Conservation (phyloP, 2,329 filamentous ascomycete species). For the Aspergillus thermomutatus region DNA sequence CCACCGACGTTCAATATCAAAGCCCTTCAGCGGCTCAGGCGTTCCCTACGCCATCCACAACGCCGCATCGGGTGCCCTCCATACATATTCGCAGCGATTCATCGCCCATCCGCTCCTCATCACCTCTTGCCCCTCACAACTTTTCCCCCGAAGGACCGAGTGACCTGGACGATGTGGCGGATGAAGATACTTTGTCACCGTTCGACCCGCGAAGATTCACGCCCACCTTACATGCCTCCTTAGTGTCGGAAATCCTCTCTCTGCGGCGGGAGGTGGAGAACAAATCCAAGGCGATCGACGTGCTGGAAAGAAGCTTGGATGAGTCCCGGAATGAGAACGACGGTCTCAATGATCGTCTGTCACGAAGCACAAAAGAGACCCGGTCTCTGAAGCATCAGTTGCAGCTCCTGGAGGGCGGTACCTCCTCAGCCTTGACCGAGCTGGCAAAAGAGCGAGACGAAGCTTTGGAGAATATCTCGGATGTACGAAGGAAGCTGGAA, state of each 20-base stretch:
- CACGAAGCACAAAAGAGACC: conserved; percentile 68
- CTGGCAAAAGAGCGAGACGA: conserved; percentile 82
- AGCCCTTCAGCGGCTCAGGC: conserved; percentile 55
- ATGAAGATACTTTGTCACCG: conserved; percentile 66
- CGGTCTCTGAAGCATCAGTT: conserved; percentile 81
- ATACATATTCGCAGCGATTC: conserved; percentile 52
- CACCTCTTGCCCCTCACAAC: conserved; percentile 50
- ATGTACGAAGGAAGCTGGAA: conserved; percentile 76
- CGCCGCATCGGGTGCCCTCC: conserved; percentile 45
- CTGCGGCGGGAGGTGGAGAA: conserved; percentile 86
- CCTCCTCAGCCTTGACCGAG: conserved; percentile 78
- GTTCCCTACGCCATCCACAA: conserved; percentile 68
- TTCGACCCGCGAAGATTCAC: conserved; percentile 91
- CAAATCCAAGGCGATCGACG: conserved; percentile 82
- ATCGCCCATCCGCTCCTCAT: conserved; percentile 63
- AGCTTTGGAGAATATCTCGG: conserved; percentile 67
- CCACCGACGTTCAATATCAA: conserved; percentile 47
- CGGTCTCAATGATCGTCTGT: conserved; percentile 59
- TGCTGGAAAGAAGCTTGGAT: conserved; percentile 72
- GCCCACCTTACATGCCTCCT: conserved; percentile 86
- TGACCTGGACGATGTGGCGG: conserved; percentile 34
- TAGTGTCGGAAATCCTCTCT: conserved; percentile 89
- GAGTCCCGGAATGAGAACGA: conserved; percentile 72
- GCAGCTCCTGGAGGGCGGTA: conserved; percentile 80
- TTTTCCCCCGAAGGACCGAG: conserved; percentile 37